Evolutionary conservation across 176 grass and related monocot genomes (phyloP), one percentile per base, ranked within the genome.

Genomic region (Raddia guianensis): DNA sequence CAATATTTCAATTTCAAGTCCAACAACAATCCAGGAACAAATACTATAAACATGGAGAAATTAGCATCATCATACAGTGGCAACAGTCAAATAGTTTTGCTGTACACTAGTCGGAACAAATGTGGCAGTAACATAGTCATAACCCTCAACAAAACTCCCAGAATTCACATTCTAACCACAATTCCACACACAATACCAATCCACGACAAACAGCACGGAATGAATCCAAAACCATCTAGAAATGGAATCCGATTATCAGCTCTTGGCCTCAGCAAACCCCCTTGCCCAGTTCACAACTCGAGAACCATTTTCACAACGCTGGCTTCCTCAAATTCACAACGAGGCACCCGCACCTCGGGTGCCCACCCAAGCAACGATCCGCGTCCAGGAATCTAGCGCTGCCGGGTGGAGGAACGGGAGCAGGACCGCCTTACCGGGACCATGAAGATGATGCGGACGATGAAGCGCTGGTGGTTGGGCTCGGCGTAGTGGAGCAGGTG

Each of bases 381-480:
- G 7, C 19, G 9, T 58, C 40, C 45, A 68, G 8, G 16, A 48
- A 48, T n/a, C 0, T 44, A 11, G 27, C 27, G 27, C 27, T 27
- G 27, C 27, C 27, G 27, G 1, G 27, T 27, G 27, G 27, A 27
- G 27, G 27, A 27, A 27, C 27, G 27, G 68, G 8, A 20, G 12
- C 48, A 62, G 76, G 27, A 27, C 27, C 27, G 27, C 27, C 27
- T 27, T 86, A 90, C 93, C 87, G 87, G 93, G 42, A 96, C 87
- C 90, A 92, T 90, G 85, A 96, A 83, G 82, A 96, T 96, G 79
- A 96, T 80, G 70, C 93, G 93, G 79, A 96, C 85, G 65, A 92
- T 92, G 90, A 88, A 92, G 42, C 93, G 85, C 75, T 96, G 93
- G 45, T 88, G 84, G 2, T 71, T 92, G 63, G 93, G 93, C 65